A percentile compares a stretch with the other conserved stretches of the same genome.
phyloP scores from a whole-genome alignment of 1,284 basidiomycete genomes.

The Dichomitus squalens region DNA sequence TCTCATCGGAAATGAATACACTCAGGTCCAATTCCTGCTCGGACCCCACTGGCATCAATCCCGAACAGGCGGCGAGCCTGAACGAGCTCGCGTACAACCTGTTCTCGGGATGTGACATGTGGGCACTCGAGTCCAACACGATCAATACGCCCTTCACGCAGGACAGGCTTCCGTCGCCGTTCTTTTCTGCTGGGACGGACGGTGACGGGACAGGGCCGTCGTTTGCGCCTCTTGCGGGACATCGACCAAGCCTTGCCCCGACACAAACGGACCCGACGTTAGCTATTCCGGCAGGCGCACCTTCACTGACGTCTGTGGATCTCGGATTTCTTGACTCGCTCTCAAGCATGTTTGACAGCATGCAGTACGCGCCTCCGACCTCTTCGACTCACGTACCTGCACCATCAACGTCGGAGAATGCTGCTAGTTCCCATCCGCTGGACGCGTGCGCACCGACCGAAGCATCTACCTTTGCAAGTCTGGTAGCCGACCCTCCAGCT shows the following conservation, averaged over 20 bases:
- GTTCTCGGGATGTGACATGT: not conserved
- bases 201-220: not conserved
- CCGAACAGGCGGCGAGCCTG: not conserved
- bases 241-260: not conserved
- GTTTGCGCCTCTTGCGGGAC: not conserved
- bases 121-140: not conserved
- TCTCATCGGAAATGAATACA: not conserved
- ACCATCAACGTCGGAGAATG: not conserved
- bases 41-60: not conserved
- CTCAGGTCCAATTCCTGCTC: not conserved
- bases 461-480: not conserved
- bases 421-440: constrained; percentile 10
- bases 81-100: not conserved
- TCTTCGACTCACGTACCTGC: not conserved
- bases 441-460: not conserved
- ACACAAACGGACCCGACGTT: not conserved
- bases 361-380: not conserved
- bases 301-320: not conserved
- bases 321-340: not conserved
- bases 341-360: not conserved
- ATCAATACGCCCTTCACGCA: not conserved
- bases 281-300: not conserved
- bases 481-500: not conserved
- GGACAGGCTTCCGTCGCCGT: too few species aligned
- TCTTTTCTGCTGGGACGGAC: too few species aligned